A percentile compares a stretch with the other conserved stretches of the same genome.
Conservation (phyloP, 1,284 basidiomycete genomes). For the Inonotus obliquus region DNA sequence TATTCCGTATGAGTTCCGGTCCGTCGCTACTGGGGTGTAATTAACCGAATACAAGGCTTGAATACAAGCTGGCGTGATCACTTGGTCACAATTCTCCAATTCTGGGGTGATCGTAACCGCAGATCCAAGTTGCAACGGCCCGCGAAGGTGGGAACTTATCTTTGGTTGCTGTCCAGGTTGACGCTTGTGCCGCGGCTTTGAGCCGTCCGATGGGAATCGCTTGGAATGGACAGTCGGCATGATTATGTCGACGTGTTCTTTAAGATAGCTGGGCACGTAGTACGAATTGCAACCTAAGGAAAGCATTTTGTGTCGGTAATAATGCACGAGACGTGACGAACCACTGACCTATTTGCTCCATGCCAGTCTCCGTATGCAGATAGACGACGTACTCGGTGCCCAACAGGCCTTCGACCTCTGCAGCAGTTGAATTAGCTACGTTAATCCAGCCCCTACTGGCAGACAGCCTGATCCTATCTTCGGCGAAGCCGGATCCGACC, state of each 20-base stretch:
- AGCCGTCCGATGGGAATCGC: slow-evolving; percentile 20
- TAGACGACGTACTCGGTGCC: slow-evolving; percentile 44
- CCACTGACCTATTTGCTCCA: slow-evolving; percentile 32
- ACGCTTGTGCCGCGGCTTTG: slow-evolving; percentile 28
- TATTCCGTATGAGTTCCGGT: slow-evolving; percentile 47
- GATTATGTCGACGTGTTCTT: slow-evolving; percentile 43
- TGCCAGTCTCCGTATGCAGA: slow-evolving; percentile 32
- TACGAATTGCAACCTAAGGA: slow-evolving; percentile 41
- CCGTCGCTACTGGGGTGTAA: slow-evolving; percentile 35
- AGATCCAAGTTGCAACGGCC: slow-evolving; percentile 1
- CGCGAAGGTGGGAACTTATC: slow-evolving; percentile 11
- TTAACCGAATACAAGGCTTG: slow-evolving; percentile 42
- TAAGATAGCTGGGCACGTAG: slow-evolving; percentile 39
- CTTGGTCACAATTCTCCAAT: slow-evolving; percentile 36
- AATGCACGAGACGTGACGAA: neutral
- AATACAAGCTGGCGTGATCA: slow-evolving; percentile 43
- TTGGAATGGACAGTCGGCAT: slow-evolving; percentile 44
- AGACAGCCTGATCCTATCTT: slow-evolving; percentile 31
- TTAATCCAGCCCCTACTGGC: slow-evolving; percentile 38
- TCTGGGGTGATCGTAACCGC: slow-evolving; percentile 16
- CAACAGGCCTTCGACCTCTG: slow-evolving; percentile 41
- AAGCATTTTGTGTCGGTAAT: slow-evolving; percentile 18
- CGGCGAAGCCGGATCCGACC: slow-evolving; percentile 30
- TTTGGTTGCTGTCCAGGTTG: slow-evolving; percentile 3
- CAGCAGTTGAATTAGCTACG: slow-evolving; percentile 36